Evolutionary conservation across 257 asterid genomes (phyloP).

Genomic region (Nicotiana obtusifolia): DNA sequence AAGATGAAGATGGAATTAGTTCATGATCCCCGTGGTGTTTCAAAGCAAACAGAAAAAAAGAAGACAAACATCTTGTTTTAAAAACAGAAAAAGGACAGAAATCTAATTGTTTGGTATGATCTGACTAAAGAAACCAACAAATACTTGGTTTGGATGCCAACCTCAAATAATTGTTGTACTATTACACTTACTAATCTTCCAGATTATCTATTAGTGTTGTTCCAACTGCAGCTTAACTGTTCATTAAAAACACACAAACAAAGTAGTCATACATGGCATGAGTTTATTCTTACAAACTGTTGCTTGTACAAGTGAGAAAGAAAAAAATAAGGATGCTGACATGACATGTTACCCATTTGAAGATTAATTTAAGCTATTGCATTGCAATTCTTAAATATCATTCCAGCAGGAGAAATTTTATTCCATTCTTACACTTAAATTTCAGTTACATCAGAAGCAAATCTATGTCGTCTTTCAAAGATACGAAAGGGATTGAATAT

Average conservation of each 20-base stretch:
- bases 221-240: background rate
- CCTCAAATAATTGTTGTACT: background rate
- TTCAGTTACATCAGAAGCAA: background rate
- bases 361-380: background rate
- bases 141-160: slow-evolving; percentile 6
- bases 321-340: background rate
- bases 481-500: too few species aligned
- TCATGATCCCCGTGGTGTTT: background rate
- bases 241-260: background rate
- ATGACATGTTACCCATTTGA: background rate
- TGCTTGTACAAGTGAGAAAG: background rate
- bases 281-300: background rate
- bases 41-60: background rate
- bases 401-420: background rate
- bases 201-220: background rate
- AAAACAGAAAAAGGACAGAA: background rate
- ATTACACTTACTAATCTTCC: background rate
- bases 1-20: background rate
- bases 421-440: background rate
- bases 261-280: background rate
- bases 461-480: background rate
- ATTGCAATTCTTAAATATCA: background rate
- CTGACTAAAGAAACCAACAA: background rate
- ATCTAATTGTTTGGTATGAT: background rate
- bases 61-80: background rate